phyloP scores from a whole-genome alignment of 164 flowering plant genomes.

The Houttuynia cordata region DNA sequence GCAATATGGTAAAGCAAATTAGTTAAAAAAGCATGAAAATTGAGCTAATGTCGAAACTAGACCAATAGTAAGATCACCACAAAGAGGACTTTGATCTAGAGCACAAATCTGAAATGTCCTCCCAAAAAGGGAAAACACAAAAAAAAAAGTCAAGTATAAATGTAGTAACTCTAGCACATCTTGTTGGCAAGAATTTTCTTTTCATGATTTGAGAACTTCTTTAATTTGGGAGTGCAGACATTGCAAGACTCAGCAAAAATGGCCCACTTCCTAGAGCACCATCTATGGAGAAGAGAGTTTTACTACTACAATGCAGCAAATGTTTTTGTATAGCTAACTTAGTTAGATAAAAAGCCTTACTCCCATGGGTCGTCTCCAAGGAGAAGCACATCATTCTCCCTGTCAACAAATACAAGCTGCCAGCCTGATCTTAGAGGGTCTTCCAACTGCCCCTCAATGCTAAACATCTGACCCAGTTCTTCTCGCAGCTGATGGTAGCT shows the following conservation, averaged over 20 bases:
- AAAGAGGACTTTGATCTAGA: no score
- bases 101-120: no score
- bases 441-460: slow-evolving; percentile 69
- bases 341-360: slow-evolving; percentile 26
- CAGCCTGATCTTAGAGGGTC: slow-evolving; percentile 95
- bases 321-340: not conserved
- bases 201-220: not conserved
- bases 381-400: slow-evolving; percentile 87
- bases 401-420: slow-evolving; percentile 96
- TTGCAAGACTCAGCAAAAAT: not conserved
- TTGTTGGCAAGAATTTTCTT: no score
- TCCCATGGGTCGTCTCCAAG: slow-evolving; percentile 94
- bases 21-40: no score
- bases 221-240: not conserved
- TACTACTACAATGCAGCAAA: no score
- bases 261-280: not conserved
- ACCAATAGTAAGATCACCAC: no score
- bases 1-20: slow-evolving; percentile 8
- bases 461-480: slow-evolving; percentile 77
- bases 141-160: no score
- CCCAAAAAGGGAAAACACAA: no score
- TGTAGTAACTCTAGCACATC: no score
- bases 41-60: no score
- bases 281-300: not conserved
- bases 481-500: slow-evolving; percentile 81